Conservation (phyloP, 2,329 filamentous ascomycete species). For the Fusarium mexicanum region DNA sequence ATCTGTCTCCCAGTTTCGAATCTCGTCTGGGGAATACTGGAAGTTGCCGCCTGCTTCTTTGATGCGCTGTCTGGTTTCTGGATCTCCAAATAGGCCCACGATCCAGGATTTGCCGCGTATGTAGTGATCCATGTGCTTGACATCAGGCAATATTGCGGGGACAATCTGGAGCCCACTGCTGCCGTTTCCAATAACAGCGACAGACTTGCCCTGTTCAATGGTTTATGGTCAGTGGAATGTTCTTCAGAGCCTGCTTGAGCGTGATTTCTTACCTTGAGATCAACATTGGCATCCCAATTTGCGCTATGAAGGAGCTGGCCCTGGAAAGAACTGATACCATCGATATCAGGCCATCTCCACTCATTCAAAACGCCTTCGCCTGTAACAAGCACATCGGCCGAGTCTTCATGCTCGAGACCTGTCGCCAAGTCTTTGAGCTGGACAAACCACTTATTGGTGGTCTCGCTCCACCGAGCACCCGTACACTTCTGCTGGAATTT, state of each 20-base stretch:
- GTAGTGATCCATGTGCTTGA: slow-evolving; percentile 22
- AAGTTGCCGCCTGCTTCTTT: slow-evolving; percentile 6
- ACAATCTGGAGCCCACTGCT: slow-evolving; percentile 20
- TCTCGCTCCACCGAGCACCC: not conserved
- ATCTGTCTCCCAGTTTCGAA: not conserved
- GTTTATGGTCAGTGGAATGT: accelerated
- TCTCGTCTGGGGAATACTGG: not conserved
- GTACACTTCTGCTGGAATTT: slow-evolving; percentile 6
- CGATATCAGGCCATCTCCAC: slow-evolving; percentile 16
- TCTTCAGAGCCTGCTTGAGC: accelerated
- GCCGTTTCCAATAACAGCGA: slow-evolving; percentile 7
- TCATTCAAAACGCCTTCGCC: slow-evolving; percentile 16
- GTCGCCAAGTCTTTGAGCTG: slow-evolving; percentile 8
- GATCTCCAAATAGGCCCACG: slow-evolving; percentile 1
- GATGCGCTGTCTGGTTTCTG: slow-evolving; percentile 1
- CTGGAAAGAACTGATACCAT: not conserved
- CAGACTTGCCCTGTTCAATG: not conserved
- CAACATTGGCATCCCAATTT: not conserved
- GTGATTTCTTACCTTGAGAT: not conserved
- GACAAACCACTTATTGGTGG: slow-evolving; percentile 1
- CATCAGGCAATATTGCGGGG: not conserved
- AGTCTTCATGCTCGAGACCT: not conserved
- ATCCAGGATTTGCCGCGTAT: slow-evolving; percentile 10
- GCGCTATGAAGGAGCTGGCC: slow-evolving; percentile 5
- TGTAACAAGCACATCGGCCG: not conserved